Evolutionary conservation across 352 stramenopile species (phyloP), one percentile per base, ranked within the genome.

Genomic region (Globisporangium middletonii): DNA sequence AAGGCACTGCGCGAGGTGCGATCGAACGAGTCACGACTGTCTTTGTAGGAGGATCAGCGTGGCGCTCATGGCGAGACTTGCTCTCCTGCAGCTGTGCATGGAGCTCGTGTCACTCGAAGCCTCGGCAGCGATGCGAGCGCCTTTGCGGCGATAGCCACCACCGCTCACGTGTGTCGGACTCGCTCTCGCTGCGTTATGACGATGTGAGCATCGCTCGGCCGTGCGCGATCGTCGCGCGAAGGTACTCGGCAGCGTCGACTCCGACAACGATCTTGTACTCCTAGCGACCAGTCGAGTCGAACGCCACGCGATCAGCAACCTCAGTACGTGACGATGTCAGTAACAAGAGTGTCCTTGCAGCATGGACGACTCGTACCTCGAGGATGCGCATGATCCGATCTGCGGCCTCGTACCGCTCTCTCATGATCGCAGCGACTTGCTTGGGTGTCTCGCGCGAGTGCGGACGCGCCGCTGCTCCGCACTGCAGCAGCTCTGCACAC

Each of bases 361-460:
- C 27, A 13, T 28, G 28, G 19, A 47, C 33, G 18, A 33, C 2
- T 42, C 43, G 12, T 49, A 89, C 79, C 73, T 90, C 75, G 19
- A 90, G 71, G 41, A 90, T 88, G 5, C 77, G 72, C 79, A 90
- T 90, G 60, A 88, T 77, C n/a, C 77, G 71, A 55, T 90, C 77
- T 23, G 77, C 74, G 38, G 79, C 65, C 54, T 88, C 79, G 49
- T 81, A 87, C 3, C 79, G 73, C n/a, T 80, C 70, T 48, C 81
- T 80, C 18, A 75, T 57, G 13, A 90, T 74, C 7, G 58, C 37
- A 16, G 69, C 68, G 16, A 89, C 47, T 1, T 63, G 51, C 30
- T 65, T 65, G 37, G 62, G 65, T 30, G 64, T 74, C 54, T 87
- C 71, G 0, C 69, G 56, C 42, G 74, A 84, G 0, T 53, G 30